Evolutionary conservation across 768 basidiomycete genomes (phyloP).

Genomic region (Cystobasidium tubakii): DNA sequence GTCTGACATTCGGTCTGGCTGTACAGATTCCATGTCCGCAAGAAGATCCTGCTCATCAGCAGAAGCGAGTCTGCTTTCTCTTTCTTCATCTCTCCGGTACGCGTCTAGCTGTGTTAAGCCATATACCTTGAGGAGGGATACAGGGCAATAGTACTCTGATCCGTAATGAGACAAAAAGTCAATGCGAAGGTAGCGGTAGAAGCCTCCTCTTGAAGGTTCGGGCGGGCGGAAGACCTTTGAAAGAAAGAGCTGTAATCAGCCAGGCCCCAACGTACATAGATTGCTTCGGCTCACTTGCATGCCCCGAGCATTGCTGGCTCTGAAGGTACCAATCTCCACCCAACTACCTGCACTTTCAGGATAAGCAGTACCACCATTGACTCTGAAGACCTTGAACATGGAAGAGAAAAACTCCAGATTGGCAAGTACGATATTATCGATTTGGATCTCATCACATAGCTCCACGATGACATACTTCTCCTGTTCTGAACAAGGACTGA

Average conservation of each 20-base stretch:
- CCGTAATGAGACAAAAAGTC: conserved; percentile 92
- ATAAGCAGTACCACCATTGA: conserved; percentile 65
- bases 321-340: conserved; percentile 67
- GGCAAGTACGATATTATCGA: conserved; percentile 91
- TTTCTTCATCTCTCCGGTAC: conserved; percentile 71
- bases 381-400: conserved; percentile 82
- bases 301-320: conserved; percentile 82
- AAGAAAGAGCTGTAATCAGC: neutral
- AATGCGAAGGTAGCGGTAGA: conserved; percentile 88
- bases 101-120: conserved; percentile 93
- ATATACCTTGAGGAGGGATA: conserved; percentile 85
- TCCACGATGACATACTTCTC: conserved; percentile 81
- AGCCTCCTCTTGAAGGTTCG: conserved; percentile 54
- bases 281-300: conserved; percentile 65
- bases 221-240: conserved; percentile 43
- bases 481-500: conserved; percentile 70
- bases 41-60: conserved; percentile 30
- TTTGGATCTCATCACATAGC: conserved; percentile 92
- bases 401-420: conserved; percentile 98
- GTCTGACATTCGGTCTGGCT: too few relatives aligned
- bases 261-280: neutral
- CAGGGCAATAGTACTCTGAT: conserved; percentile 90
- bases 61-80: conserved; percentile 26
- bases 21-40: neutral
- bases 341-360: conserved; percentile 60